Evolutionary conservation across 2,329 filamentous ascomycete genomes (phyloP).

Genomic region (Bipolaris victoriae): DNA sequence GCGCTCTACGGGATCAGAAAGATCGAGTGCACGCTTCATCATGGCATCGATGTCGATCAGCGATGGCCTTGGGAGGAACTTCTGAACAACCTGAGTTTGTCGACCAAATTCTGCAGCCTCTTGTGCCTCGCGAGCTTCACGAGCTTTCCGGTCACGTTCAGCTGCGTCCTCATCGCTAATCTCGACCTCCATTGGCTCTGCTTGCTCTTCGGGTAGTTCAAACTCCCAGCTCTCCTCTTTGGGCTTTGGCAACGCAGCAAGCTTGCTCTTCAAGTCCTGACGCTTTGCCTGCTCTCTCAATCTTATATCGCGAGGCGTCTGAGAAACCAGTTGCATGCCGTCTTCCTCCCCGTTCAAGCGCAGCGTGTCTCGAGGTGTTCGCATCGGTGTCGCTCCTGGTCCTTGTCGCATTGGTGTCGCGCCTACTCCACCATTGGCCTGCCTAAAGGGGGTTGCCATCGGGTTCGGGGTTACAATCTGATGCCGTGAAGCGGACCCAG

Average conservation of each 20-base stretch:
- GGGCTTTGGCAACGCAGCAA: slow-evolving; percentile 87
- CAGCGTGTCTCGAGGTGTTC: slow-evolving; percentile 87
- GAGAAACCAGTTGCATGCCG: slow-evolving; percentile 68
- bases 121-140: slow-evolving; percentile 66
- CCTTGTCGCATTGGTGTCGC: slow-evolving; percentile 68
- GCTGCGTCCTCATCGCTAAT: slow-evolving; percentile 71
- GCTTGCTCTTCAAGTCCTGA: slow-evolving; percentile 70
- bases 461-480: slow-evolving; percentile 92
- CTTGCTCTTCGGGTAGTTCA: slow-evolving; percentile 83
- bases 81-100: slow-evolving; percentile 91
- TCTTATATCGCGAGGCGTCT: slow-evolving; percentile 78
- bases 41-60: slow-evolving; percentile 73
- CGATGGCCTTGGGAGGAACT: slow-evolving; percentile 76
- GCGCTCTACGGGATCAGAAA: slow-evolving; percentile 68
- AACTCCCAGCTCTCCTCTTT: slow-evolving; percentile 95
- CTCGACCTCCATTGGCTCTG: slow-evolving; percentile 63
- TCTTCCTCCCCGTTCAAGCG: slow-evolving; percentile 76
- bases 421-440: slow-evolving; percentile 64
- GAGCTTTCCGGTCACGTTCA: slow-evolving; percentile 75
- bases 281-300: slow-evolving; percentile 72
- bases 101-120: slow-evolving; percentile 75
- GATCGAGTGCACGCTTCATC: slow-evolving; percentile 65
- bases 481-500: slow-evolving; percentile 81
- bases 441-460: slow-evolving; percentile 84
- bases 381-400: slow-evolving; percentile 80